Conservation (phyloP, 2,329 filamentous ascomycete genomes). For the Cercospora zeae-maydis region DNA sequence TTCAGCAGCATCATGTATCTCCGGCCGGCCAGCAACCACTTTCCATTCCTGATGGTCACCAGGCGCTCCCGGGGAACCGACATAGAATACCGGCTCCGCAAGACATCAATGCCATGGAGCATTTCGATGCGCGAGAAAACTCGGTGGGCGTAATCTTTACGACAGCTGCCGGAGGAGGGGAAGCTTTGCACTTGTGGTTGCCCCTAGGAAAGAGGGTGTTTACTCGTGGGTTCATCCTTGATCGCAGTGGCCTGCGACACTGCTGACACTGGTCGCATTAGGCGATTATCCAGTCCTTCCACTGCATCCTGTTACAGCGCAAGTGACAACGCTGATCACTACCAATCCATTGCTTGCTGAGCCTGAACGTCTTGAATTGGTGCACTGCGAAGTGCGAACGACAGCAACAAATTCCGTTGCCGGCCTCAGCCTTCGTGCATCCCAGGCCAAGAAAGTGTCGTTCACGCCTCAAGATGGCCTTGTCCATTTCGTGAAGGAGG, state of each 20-base stretch:
- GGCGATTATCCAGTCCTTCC: constrained; percentile 31
- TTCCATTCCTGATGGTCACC: background rate
- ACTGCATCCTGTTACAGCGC: constrained; percentile 29
- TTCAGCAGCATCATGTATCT: background rate
- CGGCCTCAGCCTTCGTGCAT: background rate
- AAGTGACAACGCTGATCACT: constrained; percentile 32
- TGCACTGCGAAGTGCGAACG: constrained; percentile 27
- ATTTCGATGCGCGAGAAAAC: constrained; percentile 29
- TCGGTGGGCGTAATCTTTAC: constrained; percentile 34
- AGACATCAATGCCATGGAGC: background rate
- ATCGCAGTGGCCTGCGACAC: background rate
- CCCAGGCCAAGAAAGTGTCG: constrained; percentile 18
- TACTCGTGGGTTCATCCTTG: constrained; percentile 25
- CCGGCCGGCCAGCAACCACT: background rate
- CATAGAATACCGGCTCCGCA: background rate
- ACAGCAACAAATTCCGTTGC: background rate
- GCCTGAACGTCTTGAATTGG: constrained; percentile 24
- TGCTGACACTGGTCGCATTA: constrained; percentile 10
- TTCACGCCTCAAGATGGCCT: constrained; percentile 35
- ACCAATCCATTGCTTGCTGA: constrained; percentile 23
- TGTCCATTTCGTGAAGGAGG: constrained; percentile 33
- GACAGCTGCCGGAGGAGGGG: constrained; percentile 12
- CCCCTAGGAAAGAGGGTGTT: constrained; percentile 30
- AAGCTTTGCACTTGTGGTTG: constrained; percentile 33
- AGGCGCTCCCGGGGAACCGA: background rate